Evolutionary conservation across 306 rosid species (phyloP), one percentile per base, ranked within the genome.

Genomic region (Acacia melanoxylon): DNA sequence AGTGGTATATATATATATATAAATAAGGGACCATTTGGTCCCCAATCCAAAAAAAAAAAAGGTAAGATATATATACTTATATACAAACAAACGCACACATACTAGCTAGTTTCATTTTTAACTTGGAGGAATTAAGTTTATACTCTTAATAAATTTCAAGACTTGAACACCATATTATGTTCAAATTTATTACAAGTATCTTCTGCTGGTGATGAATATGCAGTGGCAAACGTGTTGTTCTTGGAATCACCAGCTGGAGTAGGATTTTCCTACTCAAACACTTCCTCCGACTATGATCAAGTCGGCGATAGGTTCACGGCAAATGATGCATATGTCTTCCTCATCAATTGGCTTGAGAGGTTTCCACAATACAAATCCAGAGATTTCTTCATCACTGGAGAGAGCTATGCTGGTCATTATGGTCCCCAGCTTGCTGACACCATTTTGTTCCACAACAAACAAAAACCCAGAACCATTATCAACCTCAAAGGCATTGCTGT

Each of bases 181-280:
- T 45, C 49, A 45, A 45, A 2, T 45, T 10, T 2, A 88, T 88
- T 27, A 17, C 3, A 59, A 16, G 20, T 49, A 24, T 59, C 2
- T 3, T 1, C 2, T 59, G 14, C 33, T 24, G 33, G 0, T 35
- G 16, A 59, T 22, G 45, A 25, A 61, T 13, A 11, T 86, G 86
- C 91, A 90, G 93, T 77, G 86, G 96, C 91, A 78, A 87, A 91
- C 75, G 75, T 88, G 17, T 71, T 90, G 5, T 91, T 91, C 80
- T 72, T 91, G 82, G 93, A 89, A 81, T 91, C 93, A 13, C 93
- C 91, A 1, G 93, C 91, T 14, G 90, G 89, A 77, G 91, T 91
- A 3, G 93, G 96, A 22, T 91, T 91, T 78, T 91, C 91, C 24
- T 90, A 90, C 70, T 86, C 96, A 66, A 81, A 88, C 81, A 88